phyloP scores from a whole-genome alignment of 73 alveolate genomes.

The Paramecium sexaurelia region DNA sequence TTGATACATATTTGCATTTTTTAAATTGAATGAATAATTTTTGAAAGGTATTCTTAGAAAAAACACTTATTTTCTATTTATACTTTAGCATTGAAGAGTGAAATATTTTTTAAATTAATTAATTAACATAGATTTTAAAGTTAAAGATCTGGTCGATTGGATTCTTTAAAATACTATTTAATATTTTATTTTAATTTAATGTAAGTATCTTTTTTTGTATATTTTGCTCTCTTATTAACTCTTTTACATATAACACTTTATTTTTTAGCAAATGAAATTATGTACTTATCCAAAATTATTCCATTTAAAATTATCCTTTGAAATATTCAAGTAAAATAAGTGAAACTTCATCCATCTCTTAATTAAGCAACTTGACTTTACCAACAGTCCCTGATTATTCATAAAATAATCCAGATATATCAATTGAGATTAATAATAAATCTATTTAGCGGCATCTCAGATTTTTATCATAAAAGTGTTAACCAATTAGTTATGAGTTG shows the following conservation, averaged over 20 bases:
- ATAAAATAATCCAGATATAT: background rate
- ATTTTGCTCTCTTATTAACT: background rate
- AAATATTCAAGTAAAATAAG: background rate
- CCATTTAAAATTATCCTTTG: background rate
- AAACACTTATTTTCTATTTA: background rate
- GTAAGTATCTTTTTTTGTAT: background rate
- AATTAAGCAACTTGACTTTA: background rate
- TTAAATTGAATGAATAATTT: background rate
- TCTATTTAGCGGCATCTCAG: background rate
- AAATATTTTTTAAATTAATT: background rate
- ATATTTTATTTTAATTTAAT: background rate
- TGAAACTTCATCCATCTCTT: conserved; percentile 1
- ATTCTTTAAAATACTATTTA: background rate
- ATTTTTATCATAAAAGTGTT: background rate
- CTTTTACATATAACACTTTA: background rate
- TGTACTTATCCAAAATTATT: background rate
- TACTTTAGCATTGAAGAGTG: background rate
- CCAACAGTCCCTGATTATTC: background rate
- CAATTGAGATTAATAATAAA: background rate
- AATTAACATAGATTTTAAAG: background rate
- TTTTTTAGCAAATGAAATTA: background rate
- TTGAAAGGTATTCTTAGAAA: background rate
- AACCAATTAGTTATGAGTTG: background rate
- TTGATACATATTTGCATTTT: background rate
- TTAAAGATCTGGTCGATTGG: background rate